These are phyloP conservation scores for Fonsecaea pedrosoi DNA, from an alignment of 2,329 filamentous ascomycete genomes.

Conservation along the genomic window DNA sequence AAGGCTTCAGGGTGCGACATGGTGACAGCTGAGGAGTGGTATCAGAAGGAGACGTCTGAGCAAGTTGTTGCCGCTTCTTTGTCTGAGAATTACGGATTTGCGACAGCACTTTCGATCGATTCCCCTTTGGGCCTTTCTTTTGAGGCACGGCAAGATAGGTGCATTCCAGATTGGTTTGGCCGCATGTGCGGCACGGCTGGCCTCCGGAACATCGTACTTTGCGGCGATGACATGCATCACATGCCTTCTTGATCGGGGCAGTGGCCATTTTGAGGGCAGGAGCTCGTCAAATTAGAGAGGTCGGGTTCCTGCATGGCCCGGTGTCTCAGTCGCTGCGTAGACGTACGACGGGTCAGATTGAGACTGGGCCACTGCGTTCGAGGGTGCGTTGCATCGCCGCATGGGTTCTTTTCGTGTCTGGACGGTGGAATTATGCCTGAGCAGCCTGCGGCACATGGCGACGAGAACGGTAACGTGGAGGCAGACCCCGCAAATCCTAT, in stretches of 20 bases:
- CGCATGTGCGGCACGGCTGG: constrained; percentile 73
- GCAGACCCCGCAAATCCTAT: no score
- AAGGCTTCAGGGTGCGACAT: constrained; percentile 21
- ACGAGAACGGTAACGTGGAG: no score
- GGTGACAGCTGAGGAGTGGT: constrained; percentile 11
- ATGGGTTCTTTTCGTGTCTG: background rate
- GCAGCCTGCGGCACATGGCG: background rate
- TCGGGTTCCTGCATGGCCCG: background rate
- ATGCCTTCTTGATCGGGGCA: constrained; percentile 41
- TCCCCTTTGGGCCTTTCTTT: constrained; percentile 78
- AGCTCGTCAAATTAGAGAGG: background rate
- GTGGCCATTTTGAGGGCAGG: constrained; percentile 17
- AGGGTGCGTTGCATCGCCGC: background rate
- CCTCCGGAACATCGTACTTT: constrained; percentile 41
- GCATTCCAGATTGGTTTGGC: constrained; percentile 69
- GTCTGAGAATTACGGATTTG: constrained; percentile 71
- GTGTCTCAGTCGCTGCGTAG: background rate
- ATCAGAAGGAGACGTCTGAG: constrained; percentile 60
- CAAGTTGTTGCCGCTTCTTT: constrained; percentile 59
- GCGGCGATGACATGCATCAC: constrained; percentile 43
- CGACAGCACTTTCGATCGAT: constrained; percentile 76
- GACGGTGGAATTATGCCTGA: background rate
- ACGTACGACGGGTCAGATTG: background rate
- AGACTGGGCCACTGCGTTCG: background rate
- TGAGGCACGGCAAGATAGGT: constrained; percentile 77